Conservation (phyloP, 2,329 filamentous ascomycete species). For the Stenocarpella maydis region DNA sequence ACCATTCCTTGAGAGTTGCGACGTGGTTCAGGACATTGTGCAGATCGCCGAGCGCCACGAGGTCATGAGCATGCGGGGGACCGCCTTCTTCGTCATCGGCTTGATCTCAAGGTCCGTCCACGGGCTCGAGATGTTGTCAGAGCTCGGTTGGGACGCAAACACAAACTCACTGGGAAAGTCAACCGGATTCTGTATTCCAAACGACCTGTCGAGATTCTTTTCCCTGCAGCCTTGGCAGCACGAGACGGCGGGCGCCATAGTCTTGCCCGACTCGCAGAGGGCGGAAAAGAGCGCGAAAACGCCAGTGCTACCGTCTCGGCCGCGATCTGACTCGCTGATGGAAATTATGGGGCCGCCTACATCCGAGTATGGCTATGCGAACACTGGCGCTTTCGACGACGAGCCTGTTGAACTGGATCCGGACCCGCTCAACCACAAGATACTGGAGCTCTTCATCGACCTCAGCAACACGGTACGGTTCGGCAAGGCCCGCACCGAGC, state of each 20-base stretch:
- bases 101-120: conserved; percentile 91
- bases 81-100: conserved; percentile 94
- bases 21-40: conserved; percentile 88
- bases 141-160: conserved; percentile 92
- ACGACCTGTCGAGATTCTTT: conserved; percentile 80
- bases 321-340: conserved; percentile 48
- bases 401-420: conserved; percentile 48
- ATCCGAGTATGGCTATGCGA: conserved; percentile 25
- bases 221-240: conserved; percentile 70
- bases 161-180: conserved; percentile 84
- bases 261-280: conserved; percentile 59
- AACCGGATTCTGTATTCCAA: conserved; percentile 86
- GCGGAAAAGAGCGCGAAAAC: conserved; percentile 56
- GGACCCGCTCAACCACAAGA: conserved; percentile 71
- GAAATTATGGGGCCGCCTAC: conserved; percentile 38
- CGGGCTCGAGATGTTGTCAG: conserved; percentile 88
- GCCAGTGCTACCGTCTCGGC: conserved; percentile 51
- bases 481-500: conserved; percentile 83
- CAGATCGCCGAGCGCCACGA: conserved; percentile 87
- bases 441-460: conserved; percentile 85
- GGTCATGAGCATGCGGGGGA: conserved; percentile 92
- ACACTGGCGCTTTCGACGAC: conserved; percentile 31
- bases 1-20: conserved; percentile 88
- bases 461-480: conserved; percentile 93
- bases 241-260: conserved; percentile 56